Evolutionary conservation across 169 alveolate species (phyloP).

Genomic region (Plasmodium chabaudi): DNA sequence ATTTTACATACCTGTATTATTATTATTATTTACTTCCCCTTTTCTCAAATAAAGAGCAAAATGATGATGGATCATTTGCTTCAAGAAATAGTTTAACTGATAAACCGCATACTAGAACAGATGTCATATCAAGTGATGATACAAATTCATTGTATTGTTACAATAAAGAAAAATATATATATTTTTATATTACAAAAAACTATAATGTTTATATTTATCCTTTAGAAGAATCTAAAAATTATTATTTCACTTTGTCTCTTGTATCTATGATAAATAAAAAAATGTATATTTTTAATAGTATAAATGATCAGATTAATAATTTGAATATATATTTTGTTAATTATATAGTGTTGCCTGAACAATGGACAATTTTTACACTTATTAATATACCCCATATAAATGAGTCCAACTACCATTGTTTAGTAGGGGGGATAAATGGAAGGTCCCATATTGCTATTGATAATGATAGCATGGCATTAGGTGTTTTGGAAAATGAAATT

Average conservation of each 20-base stretch:
- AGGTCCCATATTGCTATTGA: conserved; percentile 38
- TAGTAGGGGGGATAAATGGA: conserved; percentile 66
- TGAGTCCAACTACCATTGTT: conserved; percentile 38
- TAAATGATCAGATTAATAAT: conserved; percentile 33
- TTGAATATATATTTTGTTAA: conserved; percentile 34
- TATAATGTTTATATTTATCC: conserved; percentile 57
- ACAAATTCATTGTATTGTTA: conserved; percentile 8
- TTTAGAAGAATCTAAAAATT: conserved; percentile 12
- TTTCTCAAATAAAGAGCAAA: neutral
- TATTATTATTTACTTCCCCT: conserved; percentile 21
- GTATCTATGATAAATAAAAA: conserved; percentile 51
- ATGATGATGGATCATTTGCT: neutral
- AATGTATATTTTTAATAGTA: conserved; percentile 40
- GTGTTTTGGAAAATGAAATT: conserved; percentile 28
- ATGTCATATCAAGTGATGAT: neutral
- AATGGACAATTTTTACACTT: conserved; percentile 57
- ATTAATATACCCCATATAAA: conserved; percentile 32
- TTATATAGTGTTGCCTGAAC: conserved; percentile 23
- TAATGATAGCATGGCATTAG: conserved; percentile 32
- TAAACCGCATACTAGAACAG: neutral
- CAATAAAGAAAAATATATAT: conserved; percentile 33
- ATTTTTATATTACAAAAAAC: conserved; percentile 54
- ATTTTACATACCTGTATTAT: conserved; percentile 5
- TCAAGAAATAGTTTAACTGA: too few species aligned
- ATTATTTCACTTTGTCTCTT: conserved; percentile 39